A percentile compares a stretch with the other conserved stretches of the same genome.
These are phyloP conservation scores for Penicillium sp. DNA, from an alignment of 2,329 filamentous ascomycete genomes.

Conservation along the genomic window DNA sequence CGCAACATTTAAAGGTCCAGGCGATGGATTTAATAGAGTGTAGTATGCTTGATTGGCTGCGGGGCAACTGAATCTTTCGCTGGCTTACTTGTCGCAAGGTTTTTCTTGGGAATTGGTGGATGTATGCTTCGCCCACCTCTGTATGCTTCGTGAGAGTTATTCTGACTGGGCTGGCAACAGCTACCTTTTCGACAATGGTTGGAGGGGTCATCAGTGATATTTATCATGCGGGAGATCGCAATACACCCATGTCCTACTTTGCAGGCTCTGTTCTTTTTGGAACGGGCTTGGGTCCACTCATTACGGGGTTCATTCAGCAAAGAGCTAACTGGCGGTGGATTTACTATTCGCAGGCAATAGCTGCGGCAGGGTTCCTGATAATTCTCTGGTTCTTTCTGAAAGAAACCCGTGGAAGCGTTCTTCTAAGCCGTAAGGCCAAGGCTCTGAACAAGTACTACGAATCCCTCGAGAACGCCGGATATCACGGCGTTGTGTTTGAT, in stretches of 20 bases:
- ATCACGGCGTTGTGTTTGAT: conserved; percentile 55
- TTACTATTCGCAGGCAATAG: conserved; percentile 83
- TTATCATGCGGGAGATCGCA: conserved; percentile 76
- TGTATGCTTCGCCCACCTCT: conserved; percentile 54
- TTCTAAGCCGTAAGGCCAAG: conserved; percentile 77
- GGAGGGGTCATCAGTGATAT: conserved; percentile 89
- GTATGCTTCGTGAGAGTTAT: too few species aligned
- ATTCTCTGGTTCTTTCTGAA: conserved; percentile 73
- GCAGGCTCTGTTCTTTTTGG: conserved; percentile 77
- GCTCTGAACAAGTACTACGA: conserved; percentile 81
- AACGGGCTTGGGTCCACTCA: conserved; percentile 77
- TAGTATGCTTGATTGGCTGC: conserved; percentile 70
- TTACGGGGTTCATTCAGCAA: conserved; percentile 72
- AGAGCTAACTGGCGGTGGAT: conserved; percentile 80
- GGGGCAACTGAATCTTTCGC: conserved; percentile 69
- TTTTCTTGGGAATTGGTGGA: conserved; percentile 74
- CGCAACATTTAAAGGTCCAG: background rate
- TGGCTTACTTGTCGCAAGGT: conserved; percentile 75
- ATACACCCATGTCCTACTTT: conserved; percentile 89
- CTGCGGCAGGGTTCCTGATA: conserved; percentile 66
- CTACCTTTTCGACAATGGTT: conserved; percentile 82
- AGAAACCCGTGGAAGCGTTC: conserved; percentile 80
- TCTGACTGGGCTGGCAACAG: conserved; percentile 26
- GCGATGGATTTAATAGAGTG: conserved; percentile 18
- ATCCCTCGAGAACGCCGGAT: conserved; percentile 68